Evolutionary conservation across 805 yeast genomes (phyloP).

Genomic region (Candida golubevii): DNA sequence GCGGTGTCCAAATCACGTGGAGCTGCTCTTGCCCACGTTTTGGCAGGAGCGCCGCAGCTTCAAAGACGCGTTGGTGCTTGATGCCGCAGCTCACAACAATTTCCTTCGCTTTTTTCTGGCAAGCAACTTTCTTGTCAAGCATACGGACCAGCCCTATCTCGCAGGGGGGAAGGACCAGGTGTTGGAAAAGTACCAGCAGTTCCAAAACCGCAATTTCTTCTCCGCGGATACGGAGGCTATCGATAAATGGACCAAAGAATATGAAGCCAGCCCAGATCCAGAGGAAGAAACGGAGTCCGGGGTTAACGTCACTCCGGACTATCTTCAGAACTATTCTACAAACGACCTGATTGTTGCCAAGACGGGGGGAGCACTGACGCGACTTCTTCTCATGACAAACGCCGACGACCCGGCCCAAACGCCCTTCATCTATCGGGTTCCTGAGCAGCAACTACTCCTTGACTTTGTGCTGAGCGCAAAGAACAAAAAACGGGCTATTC

Average conservation of each 20-base stretch:
- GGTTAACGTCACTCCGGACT: conserved; percentile 33
- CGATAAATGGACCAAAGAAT: conserved; percentile 4
- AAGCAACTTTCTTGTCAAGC: conserved; percentile 29
- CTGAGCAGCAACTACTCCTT: conserved; percentile 62
- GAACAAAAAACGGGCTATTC: conserved; percentile 18
- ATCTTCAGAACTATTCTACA: conserved; percentile 30
- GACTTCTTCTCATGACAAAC: conserved; percentile 15
- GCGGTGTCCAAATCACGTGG: conserved; percentile 89
- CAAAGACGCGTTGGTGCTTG: conserved; percentile 48
- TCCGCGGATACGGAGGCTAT: conserved; percentile 9
- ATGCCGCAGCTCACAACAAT: conserved; percentile 42
- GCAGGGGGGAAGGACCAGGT: conserved; percentile 17
- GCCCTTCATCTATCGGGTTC: conserved; percentile 56
- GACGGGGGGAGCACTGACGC: conserved; percentile 13
- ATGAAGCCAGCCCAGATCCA: conserved; percentile 35
- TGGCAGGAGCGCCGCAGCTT: conserved; percentile 40
- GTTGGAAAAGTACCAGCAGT: conserved; percentile 29
- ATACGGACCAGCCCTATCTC: conserved; percentile 31
- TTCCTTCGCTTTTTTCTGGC: conserved; percentile 29
- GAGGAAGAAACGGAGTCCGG: conserved; percentile 20
- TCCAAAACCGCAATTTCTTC: conserved; percentile 23
- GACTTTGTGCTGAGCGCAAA: conserved; percentile 51
- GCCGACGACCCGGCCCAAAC: conserved; percentile 21
- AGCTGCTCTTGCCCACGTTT: conserved; percentile 40
- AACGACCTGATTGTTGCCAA: conserved; percentile 32